Evolutionary conservation across 2,329 filamentous ascomycete species (phyloP).

Genomic region (Cladophialophora carrionii): DNA sequence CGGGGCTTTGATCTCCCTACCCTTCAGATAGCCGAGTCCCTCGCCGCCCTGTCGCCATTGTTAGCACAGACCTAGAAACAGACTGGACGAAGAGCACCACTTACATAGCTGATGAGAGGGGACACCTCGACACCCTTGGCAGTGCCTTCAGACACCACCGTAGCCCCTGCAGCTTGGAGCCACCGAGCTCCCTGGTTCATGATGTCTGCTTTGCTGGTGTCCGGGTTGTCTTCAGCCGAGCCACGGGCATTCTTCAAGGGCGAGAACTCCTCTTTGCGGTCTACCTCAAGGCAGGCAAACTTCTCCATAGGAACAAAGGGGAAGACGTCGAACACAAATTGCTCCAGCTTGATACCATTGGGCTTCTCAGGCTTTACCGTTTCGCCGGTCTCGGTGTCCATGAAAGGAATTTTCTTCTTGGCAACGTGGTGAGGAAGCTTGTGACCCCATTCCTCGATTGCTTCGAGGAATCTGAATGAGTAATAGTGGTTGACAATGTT

Average conservation of each 20-base stretch:
- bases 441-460: conserved; percentile 82
- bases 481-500: conserved; percentile 99
- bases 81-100: conserved; percentile 47
- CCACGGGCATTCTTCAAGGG: conserved; percentile 89
- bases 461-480: conserved; percentile 88
- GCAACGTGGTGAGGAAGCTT: conserved; percentile 93
- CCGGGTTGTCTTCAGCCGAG: conserved; percentile 87
- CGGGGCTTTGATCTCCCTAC: conserved; percentile 63
- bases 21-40: conserved; percentile 64
- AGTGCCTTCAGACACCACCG: conserved; percentile 66
- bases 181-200: conserved; percentile 87
- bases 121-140: conserved; percentile 82
- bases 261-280: conserved; percentile 96
- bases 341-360: conserved; percentile 98
- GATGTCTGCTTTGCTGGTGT: conserved; percentile 89
- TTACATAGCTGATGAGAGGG: conserved; percentile 91
- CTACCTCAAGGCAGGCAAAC: conserved; percentile 95
- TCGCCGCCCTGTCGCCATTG: conserved; percentile 58
- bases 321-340: conserved; percentile 99
- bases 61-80: conserved; percentile 20
- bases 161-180: conserved; percentile 76
- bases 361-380: conserved; percentile 88
- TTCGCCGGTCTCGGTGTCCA: conserved; percentile 75
- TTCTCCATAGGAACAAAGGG: conserved; percentile 81
- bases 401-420: conserved; percentile 94